These are phyloP conservation scores for Phycomyces nitens DNA, from an alignment of 192 early-diverging fungal genomes.

Conservation along the genomic window DNA sequence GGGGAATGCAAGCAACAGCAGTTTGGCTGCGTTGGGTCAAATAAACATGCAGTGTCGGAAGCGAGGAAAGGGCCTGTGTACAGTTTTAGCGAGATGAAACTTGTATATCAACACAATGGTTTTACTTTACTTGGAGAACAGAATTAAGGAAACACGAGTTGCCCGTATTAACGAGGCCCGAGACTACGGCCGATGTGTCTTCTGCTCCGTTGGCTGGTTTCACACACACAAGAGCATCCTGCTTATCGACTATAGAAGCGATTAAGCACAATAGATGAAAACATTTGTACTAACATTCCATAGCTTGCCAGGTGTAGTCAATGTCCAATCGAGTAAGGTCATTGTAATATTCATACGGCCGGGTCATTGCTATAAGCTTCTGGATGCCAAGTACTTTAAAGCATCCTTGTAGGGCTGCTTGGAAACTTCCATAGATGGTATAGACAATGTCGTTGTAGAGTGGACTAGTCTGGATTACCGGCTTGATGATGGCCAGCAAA, in stretches of 20 bases:
- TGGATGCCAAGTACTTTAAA: background rate
- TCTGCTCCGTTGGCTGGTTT: background rate
- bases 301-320: background rate
- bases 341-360: background rate
- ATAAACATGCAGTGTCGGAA: constrained; percentile 12
- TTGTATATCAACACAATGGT: background rate
- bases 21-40: background rate
- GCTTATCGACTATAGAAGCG: background rate
- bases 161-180: constrained; percentile 80
- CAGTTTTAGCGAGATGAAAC: background rate
- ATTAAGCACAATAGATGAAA: background rate
- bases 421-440: background rate
- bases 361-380: background rate
- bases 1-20: background rate
- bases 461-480: background rate
- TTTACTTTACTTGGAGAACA: constrained; percentile 67
- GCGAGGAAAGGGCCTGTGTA: constrained; percentile 16
- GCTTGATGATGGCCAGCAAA: background rate
- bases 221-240: background rate
- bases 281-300: background rate
- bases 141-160: constrained; percentile 95
- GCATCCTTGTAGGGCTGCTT: background rate
- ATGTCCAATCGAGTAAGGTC: background rate
- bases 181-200: constrained; percentile 2
- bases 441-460: background rate